Percentiles rank a stretch among this genome's conserved stretches.
Conservation (phyloP, 176 grass and related monocot genomes). For the Saccharum spontaneum region DNA sequence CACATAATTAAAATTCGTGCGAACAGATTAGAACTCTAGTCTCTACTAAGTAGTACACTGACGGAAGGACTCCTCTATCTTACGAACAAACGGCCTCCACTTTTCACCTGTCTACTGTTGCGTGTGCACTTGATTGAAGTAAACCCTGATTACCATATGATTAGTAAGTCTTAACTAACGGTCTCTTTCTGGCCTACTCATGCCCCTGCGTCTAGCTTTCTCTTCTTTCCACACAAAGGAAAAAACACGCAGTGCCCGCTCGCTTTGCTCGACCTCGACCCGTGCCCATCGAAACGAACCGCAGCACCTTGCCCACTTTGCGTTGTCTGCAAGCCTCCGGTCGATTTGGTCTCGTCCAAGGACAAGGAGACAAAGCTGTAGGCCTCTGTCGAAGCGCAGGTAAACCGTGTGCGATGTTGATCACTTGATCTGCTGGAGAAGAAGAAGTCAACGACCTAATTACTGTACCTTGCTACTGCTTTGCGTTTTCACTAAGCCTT, state of each 20-base stretch:
- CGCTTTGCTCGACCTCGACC: slow-evolving; percentile 34
- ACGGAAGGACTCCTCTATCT: neutral
- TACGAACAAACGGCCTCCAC: neutral
- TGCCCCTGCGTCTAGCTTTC: slow-evolving; percentile 46
- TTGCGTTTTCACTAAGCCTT: slow-evolving; percentile 3
- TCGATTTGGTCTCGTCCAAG: slow-evolving; percentile 28
- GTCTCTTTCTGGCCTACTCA: slow-evolving; percentile 23
- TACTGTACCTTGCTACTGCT: neutral
- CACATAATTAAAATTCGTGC: neutral
- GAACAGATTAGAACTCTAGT: too few species aligned
- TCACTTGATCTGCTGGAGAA: neutral
- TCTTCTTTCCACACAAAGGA: slow-evolving; percentile 46
- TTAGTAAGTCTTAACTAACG: slow-evolving; percentile 43
- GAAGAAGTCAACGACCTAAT: neutral
- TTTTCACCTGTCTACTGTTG: neutral
- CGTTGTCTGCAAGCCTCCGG: slow-evolving; percentile 40
- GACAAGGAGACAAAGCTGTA: slow-evolving; percentile 31
- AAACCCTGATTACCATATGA: slow-evolving; percentile 31
- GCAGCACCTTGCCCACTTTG: slow-evolving; percentile 34
- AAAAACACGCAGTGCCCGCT: neutral
- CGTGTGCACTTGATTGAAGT: neutral
- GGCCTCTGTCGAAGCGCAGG: neutral
- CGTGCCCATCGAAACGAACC: slow-evolving; percentile 24
- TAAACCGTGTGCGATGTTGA: slow-evolving; percentile 2
- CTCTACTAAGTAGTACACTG: too few species aligned